Evolutionary conservation across 345 rosid genomes (phyloP), one percentile per base, ranked within the genome.

Genomic region (Alliaria petiolata): DNA sequence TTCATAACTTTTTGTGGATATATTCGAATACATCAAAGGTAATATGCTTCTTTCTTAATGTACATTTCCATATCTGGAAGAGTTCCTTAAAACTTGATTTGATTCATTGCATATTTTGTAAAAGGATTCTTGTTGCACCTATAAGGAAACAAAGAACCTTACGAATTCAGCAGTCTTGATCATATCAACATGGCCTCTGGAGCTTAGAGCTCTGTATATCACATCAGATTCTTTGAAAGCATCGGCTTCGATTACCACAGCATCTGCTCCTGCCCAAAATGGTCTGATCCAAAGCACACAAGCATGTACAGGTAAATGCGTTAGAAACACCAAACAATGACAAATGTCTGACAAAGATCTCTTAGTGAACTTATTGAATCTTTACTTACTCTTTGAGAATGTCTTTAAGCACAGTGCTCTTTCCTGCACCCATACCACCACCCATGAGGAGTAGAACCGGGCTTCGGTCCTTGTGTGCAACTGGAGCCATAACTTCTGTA

Each of bases 371-470:
- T 7, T 46, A 33, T 46, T 11, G 38, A 33, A 12, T 7, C 30
- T 46, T 80, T 81, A 6, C 59, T 59, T 83, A 93, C 98, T 93
- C 98, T 83, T 89, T 80, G 52, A 91, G 89, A 65, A 93, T 91
- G 60, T 93, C 98, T 80, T 91, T 87, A 46, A 89, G 90, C 15
- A 93, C 98, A 17, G 97, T 93, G 86, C 97, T 93, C 83, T 93
- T 93, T 36, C 98, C 98, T 38, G 98, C 98, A 64, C 98, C 98
- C 98, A 93, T 93, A 11, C 98, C 98, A 26, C 98, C 98, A 7
- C 97, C 98, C 97, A 93, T 86, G 55, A 93, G 81, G n/a, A 91
- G 91, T 51, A 91, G 86, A 56, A 91, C 96, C 0, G 96, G 98
- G 74, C 98, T 93, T 62, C 98, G 77, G 56, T 93, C 87, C 19